Conservation (phyloP, 192 early-diverging fungal species). For the Phycomyces blakesleeanus region DNA sequence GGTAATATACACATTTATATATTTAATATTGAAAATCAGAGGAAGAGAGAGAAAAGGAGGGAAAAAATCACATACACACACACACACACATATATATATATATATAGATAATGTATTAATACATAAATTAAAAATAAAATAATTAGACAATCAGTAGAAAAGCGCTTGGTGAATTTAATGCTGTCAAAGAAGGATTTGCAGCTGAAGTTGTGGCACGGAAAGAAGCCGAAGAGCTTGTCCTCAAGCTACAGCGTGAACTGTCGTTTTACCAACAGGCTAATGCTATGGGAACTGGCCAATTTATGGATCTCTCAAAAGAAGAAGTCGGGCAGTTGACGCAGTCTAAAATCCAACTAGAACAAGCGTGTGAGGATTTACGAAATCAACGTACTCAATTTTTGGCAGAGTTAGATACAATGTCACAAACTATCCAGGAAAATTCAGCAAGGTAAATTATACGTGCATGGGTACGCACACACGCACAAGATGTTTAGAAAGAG, state of each 20-base stretch:
- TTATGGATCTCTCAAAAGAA: conserved; percentile 11
- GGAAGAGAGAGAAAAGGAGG: no score
- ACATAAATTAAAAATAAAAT: not conserved
- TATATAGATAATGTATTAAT: not conserved
- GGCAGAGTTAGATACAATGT: conserved; percentile 11
- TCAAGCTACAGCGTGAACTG: conserved; percentile 26
- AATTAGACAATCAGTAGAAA: conserved; percentile 35
- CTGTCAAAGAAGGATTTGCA: conserved; percentile 39
- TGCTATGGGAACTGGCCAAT: conserved; percentile 1
- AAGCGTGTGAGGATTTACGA: conserved; percentile 7
- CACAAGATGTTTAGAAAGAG: no score
- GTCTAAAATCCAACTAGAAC: conserved; percentile 4
- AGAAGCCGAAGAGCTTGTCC: conserved; percentile 26
- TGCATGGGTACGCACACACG: no score
- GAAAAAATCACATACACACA: no score
- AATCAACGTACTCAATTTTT: conserved; percentile 11
- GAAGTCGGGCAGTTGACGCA: conserved; percentile 18
- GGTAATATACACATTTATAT: conserved; percentile 11
- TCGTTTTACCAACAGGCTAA: conserved; percentile 25
- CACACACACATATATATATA: no score
- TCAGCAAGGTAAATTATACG: not conserved
- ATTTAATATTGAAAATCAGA: no score
- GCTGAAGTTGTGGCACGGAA: conserved; percentile 28
- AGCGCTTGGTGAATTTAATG: conserved; percentile 37
- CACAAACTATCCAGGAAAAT: conserved; percentile 1